Evolutionary conservation across 1,284 basidiomycete genomes (phyloP), one percentile per base, ranked within the genome.

Genomic region (Heterobasidion occidentale): DNA sequence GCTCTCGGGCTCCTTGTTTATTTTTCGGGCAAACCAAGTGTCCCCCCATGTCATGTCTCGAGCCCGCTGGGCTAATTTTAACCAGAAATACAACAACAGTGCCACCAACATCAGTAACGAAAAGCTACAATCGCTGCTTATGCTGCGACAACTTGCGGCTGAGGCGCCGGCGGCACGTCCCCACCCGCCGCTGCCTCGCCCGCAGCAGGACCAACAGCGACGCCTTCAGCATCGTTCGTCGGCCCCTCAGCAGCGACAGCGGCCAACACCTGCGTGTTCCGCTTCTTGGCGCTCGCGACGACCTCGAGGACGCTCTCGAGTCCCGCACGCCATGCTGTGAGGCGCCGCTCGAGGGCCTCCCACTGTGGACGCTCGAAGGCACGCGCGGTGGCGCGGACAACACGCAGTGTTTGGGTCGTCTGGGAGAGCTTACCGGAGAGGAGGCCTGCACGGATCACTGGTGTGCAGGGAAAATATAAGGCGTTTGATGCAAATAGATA

Each of bases 381-480:
- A 56, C 90, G 85, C 1, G 90, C 83, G 2, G 87, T 86, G 1
- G 93, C 88, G 44, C 86, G 86, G 55, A 82, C 83, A 61, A 97
- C 81, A 60, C 85, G 85, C 54, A 96, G 75, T 36, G 83, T 84
- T 61, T 89, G 84, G 9, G 83, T 77, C 3, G 87, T 86, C 69
- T 96, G 94, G 4, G 91, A 91, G 46, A 97, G 84, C 65, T 93
- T 92, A 27, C 90, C 94, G 44, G 83, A 82, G 50, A 96, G 70
- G 47, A 97, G 81, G 52, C 88, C 86, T 6, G 86, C 82, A 61
- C 92, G 90, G 67, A 97, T 94, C 56, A 90, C 94, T 95, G 61
- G 17, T 51, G 55, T 19, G 46, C 17, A 61, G 52, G 53, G 38
- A 35, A 55, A 14, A 51, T 27, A 56, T 52, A 49, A 44, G 36